Percentiles rank a stretch among this genome's conserved stretches.
These are phyloP conservation scores for Pholiota molesta DNA, from an alignment of 768 basidiomycete genomes.

Conservation along the genomic window DNA sequence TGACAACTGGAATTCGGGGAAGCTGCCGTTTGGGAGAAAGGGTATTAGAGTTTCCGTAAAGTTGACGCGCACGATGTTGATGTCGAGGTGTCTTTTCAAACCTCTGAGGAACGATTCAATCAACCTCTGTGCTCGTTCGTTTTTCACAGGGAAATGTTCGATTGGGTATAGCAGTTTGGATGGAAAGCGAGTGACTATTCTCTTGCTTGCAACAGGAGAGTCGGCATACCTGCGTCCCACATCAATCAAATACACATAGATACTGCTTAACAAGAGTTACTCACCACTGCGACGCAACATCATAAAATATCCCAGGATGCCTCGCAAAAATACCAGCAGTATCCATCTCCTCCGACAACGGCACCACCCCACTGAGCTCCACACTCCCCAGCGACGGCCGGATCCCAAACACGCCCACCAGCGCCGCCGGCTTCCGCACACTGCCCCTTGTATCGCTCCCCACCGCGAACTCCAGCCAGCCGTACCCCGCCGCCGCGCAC, in stretches of 20 bases:
- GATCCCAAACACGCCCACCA: slow-evolving; percentile 41
- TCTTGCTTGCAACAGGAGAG: slow-evolving; percentile 29
- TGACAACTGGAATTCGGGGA: slow-evolving; percentile 29
- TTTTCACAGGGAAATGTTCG: slow-evolving; percentile 38
- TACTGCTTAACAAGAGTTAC: slow-evolving; percentile 3
- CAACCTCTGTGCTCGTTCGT: slow-evolving; percentile 33
- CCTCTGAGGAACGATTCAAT: slow-evolving; percentile 30
- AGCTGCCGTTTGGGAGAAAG: slow-evolving; percentile 31
- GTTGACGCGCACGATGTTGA: slow-evolving; percentile 28
- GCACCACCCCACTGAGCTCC: slow-evolving; percentile 35
- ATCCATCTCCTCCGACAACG: slow-evolving; percentile 43
- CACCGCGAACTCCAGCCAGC: slow-evolving; percentile 40
- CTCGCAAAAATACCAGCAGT: slow-evolving; percentile 40
- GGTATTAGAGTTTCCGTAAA: slow-evolving; percentile 32
- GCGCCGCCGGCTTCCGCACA: slow-evolving; percentile 41
- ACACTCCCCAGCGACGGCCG: slow-evolving; percentile 36
- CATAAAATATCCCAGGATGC: slow-evolving; percentile 32
- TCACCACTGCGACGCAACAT: slow-evolving; percentile 32
- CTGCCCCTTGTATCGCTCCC: slow-evolving; percentile 45
- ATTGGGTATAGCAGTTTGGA: slow-evolving; percentile 34
- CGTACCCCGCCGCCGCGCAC: slow-evolving; percentile 40
- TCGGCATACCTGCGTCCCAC: slow-evolving; percentile 31
- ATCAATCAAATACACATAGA: neutral
- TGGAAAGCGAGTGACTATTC: slow-evolving; percentile 30
- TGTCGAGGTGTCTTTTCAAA: slow-evolving; percentile 29